phyloP scores from a whole-genome alignment of 2,329 filamentous ascomycete genomes.

The Ceratocystiopsis brevicomis region DNA sequence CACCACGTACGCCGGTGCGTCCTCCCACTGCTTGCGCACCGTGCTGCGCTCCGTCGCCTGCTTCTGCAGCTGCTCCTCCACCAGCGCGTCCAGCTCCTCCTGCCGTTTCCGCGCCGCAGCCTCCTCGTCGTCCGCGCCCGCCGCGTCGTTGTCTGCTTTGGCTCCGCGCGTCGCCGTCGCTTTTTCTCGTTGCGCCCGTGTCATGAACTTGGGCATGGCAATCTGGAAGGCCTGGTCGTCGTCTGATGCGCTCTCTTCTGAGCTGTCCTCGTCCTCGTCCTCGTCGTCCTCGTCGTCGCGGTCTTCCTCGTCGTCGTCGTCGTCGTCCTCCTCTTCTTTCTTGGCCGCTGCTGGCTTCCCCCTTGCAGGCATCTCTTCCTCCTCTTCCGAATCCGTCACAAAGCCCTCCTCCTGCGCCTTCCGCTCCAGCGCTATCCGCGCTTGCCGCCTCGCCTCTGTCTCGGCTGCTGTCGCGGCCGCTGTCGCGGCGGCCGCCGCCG shows the following conservation, averaged over 20 bases:
- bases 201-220: slow-evolving; percentile 45
- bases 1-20: slow-evolving; percentile 29
- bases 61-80: slow-evolving; percentile 77
- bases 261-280: slow-evolving; percentile 19
- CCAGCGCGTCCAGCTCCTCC: slow-evolving; percentile 55
- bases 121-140: slow-evolving; percentile 8
- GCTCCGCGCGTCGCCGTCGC: slow-evolving; percentile 9
- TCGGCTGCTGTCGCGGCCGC: slow-evolving; percentile 16
- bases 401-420: slow-evolving; percentile 42
- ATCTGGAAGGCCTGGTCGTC: slow-evolving; percentile 43
- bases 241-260: slow-evolving; percentile 24
- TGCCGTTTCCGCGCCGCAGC: slow-evolving; percentile 37
- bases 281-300: slow-evolving; percentile 32
- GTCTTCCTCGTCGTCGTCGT: slow-evolving; percentile 17
- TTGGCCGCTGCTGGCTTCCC: slow-evolving; percentile 8
- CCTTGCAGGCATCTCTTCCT: slow-evolving; percentile 15
- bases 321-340: slow-evolving; percentile 17
- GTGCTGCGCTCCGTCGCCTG: slow-evolving; percentile 46
- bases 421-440: slow-evolving; percentile 24
- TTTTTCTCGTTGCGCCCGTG: slow-evolving; percentile 32
- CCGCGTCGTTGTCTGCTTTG: not conserved
- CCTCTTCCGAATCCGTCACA: slow-evolving; percentile 36
- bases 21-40: not conserved
- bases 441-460: slow-evolving; percentile 26
- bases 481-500: too few species aligned